Evolutionary conservation across 2,329 filamentous ascomycete genomes (phyloP), one percentile per base, ranked within the genome.

Genomic region (Eurotiales sp.): DNA sequence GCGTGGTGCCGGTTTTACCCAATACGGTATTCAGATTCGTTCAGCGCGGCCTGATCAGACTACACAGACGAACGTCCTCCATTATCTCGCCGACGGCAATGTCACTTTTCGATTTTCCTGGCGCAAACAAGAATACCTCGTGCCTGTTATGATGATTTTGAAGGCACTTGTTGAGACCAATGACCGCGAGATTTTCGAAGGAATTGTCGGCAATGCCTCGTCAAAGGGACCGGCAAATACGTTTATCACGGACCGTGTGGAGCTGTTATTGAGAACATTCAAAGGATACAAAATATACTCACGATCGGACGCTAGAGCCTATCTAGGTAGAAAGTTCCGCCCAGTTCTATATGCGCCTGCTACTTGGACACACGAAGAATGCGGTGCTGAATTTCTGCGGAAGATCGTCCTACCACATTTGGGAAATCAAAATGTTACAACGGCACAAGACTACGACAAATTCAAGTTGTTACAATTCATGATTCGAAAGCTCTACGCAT

Each of bases 71-170:
- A 99, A 97, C 64, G 90, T 95, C 29, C 79, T 99, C 44, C 93
- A 99, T 72, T 99, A 97, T 70, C 81, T 99, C 51, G 90, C 81
- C 61, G 93, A 99, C 67, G 93, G 93, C 58, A 97, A 96, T 69
- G 85, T 97, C 62, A 97, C 90, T 0, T 96, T 99, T 72, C 82
- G 93, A 51, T 99, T 99, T 72, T 96, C 92, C 6, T 99, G 92
- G 92, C 82, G 91, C 59, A 99, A 99, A 73, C 90, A 90, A 60
- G 93, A 99, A 71, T 99, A 90, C 64, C 82, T 99, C n/a, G 82
- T 99, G 2, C 93, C 93, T 1, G 88, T 90, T 55, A 85, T 96
- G 80, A 97, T 99, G 92, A 84, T 99, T 29, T 74, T 99, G 58
- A 99, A 97, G 75, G 92, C 93, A 1, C 76, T 99, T 45, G 82